Base-by-base conservation (phyloP, 1,284 basidiomycete species). In the Irpex rosettiformis region DNA sequence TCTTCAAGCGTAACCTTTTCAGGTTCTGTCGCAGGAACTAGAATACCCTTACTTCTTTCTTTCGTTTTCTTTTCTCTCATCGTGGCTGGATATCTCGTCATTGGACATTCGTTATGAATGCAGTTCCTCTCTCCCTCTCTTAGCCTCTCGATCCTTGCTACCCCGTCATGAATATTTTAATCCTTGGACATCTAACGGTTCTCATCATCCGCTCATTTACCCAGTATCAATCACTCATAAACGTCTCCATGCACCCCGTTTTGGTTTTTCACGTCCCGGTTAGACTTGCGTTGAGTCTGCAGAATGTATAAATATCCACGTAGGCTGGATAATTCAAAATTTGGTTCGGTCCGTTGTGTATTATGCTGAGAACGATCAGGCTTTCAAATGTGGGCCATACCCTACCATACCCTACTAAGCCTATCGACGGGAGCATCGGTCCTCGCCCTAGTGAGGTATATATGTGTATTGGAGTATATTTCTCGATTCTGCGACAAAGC, bases 1-100 rank as follows among this genome's bases (percentile, higher is more conserved):
- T 86, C 80, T 83, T 93, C 78, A 89, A 82, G 73, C 83, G 91
- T 63, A 92, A 92, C 73, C 73, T 93, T 51, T 93, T 93, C 84
- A 79, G 88, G 63, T 88, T 80, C 73, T 93, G 88, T 83, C 80
- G 91, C 66, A 81, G 79, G 69, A 90, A 88, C 69, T 92, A 75
- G 76, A 58, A 53, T 52, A 37, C 22, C 21, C n/a, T 13, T 16
- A 7, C 22, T 47, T 47, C 22, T 24, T 21, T 47, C 43, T 47
- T 21, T 47, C 43, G n/a, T 47, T 47, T 21, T 47, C 22, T 47
- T 18, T 24, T 21, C 8, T 47, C 33, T 37, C 16, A 7, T 37
- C 16, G 22, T 47, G 43, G n/a, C n/a, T 24, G 43, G 22, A 21
- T 10, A 21, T 24, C 22, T 47, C 43, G 13, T 47, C 33, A 40